Base-by-base conservation (phyloP, 2,329 filamentous ascomycete species). In the Aspergillus luchuensis region DNA sequence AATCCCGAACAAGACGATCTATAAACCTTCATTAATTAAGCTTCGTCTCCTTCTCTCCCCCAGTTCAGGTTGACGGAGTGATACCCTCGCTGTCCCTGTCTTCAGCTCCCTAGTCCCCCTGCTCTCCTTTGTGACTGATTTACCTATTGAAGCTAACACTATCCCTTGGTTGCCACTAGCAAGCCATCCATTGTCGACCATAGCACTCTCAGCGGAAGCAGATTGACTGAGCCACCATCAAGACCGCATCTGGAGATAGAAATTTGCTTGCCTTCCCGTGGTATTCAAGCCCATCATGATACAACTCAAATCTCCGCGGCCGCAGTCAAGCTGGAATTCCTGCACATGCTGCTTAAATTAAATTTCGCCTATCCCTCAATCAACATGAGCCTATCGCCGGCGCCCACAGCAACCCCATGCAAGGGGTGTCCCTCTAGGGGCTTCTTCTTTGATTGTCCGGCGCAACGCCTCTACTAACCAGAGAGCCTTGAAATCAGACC, bases 361-460 rank as follows among this genome's bases (percentile, higher is more conserved):
- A 43, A 63, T 59, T 63, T 61, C 58, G 60, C 53, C 57, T 53
- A n/a, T 58, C 63, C 64, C 57, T 64, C 59, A 49, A 50, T 57
- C 69, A 68, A 58, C 58, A 71, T 71, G 66, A 62, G 53, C 63
- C 56, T 58, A 57, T 51, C 51, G 48, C 50, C 41, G 54, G 57
- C 61, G 54, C 63, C 65, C 57, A 62, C 64, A 66, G 61, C 64
- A 65, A 67, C 63, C 63, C 57, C 38, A 72, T 58, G 71, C 71
- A 72, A 72, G 71, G 71, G 71, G 65, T 39, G 36, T 58, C 58
- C 62, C 48, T 56, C 67, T 66, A 71, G 69, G 63, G 69, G 61
- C 48, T 53, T 10, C 38, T 41, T 28, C 39, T 60, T 66, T 71
- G 47, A 66, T 69, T 71, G 69, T 70, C 70, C 64, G 57, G 64